Base-by-base conservation (phyloP, 148 eudicot species). In the Mesembryanthemum crystallinum region DNA sequence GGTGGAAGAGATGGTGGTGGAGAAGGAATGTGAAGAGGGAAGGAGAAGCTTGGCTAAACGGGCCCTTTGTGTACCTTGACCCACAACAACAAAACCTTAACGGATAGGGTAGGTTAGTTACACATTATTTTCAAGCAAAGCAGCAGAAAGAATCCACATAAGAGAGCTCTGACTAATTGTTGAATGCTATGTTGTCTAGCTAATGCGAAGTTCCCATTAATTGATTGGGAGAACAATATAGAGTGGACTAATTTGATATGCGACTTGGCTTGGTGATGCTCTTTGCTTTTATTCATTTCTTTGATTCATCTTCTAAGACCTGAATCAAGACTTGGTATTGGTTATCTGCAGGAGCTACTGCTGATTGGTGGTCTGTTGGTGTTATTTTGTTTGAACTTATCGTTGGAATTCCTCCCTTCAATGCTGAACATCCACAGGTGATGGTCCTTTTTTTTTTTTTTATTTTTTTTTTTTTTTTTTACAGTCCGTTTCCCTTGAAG, bases 341-440 rank as follows among this genome's bases (percentile, higher is more conserved):
- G 20, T 77, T 83, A 82, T 74, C 33, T 71, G 64, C 85, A 95
- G 99, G 89, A 21, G 86, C 91, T 65, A 89, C 94, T 77, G 99
- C 99, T 28, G 99, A 95, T 88, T 95, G 99, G 99, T 95, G 99
- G 99, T 95, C 99, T 71, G 97, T 95, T 63, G 99, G 99, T 79
- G 91, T 95, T 78, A 95, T 95, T 75, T 81, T 95, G 54, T 95
- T 95, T 78, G 99, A 95, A 78, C 84, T 95, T 78, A 86, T 95
- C 81, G 99, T 95, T 83, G 97, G 99, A 73, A 90, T 95, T 75
- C 99, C 99, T 17, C 99, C 99, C 72, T 95, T 92, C 82, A 95
- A 92, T 83, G 99, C 99, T 29, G 97, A 95, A 83, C 99, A 95
- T 87, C 97, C 99, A 76, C 97, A 95, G 97, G 98, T 94, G 75